Base-by-base conservation (phyloP, 2,329 filamentous ascomycete species). In the Proliferodiscus dingleyae region DNA sequence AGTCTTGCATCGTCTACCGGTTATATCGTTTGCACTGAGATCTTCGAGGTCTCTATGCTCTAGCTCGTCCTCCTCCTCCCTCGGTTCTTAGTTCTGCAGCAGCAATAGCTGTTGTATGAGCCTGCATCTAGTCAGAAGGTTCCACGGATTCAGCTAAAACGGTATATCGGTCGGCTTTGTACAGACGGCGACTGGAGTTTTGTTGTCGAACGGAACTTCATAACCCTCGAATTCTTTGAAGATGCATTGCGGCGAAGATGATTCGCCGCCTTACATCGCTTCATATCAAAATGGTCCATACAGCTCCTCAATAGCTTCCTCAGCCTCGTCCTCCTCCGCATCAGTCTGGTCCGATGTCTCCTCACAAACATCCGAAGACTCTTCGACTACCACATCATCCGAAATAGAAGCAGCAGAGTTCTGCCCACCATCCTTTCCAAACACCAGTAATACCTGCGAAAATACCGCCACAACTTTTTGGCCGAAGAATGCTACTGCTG, bases 281-380 rank as follows among this genome's bases (percentile, higher is more conserved):
- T 63, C 68, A 56, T 66, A 70, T 60, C 69, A 64, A 64, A 73
- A 76, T 71, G 69, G 69, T 49, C 77, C 81, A 54, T 90, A 88
- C 68, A 79, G 78, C 64, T 78, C 81, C 49, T 83, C 84, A 33
- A 70, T 89, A 72, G 80, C 83, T 61, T 84, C 84, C 46, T 87
- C 85, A 57, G 80, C 85, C 47, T 89, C 87, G 23, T 85, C 85
- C 45, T 89, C 86, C 16, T 78, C 83, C 47, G 79, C 81, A 45
- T 93, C 87, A 26, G 75, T 89, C 58, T 93, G 88, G 74, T 93
- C 88, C 55, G 75, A 85, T 61, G 77, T 73, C 41, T 83, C 81
- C 45, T 82, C 80, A 16, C 83, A 88, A 68, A 73, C 74, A 51
- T 87, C 85, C 43, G 80, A 85, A 58, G 82, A 83, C 50, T 81